Evolutionary conservation across 768 basidiomycete genomes (phyloP).

Genomic region (Lentinus tigrinus): DNA sequence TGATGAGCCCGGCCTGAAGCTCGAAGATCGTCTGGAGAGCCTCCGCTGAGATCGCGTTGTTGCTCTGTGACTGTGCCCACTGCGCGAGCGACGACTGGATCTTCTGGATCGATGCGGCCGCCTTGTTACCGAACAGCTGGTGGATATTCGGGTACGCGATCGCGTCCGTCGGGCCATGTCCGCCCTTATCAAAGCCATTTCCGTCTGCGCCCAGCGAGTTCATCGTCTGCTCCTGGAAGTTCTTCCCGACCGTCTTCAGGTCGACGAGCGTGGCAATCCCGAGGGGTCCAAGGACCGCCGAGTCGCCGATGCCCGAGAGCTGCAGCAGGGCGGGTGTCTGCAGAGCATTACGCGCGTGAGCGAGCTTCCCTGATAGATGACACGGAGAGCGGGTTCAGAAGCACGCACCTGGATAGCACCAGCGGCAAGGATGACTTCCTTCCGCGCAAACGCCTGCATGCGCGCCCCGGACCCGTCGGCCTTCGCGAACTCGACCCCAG

Average conservation of each 20-base stretch:
- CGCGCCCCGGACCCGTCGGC: conserved; percentile 30
- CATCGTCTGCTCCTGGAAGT: conserved; percentile 51
- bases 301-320: conserved; percentile 58
- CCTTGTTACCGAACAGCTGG: conserved; percentile 41
- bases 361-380: not conserved
- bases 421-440: conserved; percentile 54
- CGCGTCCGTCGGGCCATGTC: conserved; percentile 32
- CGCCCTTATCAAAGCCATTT: conserved; percentile 8
- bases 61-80: conserved; percentile 47
- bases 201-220: conserved; percentile 9
- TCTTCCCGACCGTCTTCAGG: conserved; percentile 51
- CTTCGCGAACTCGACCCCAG: conserved; percentile 47
- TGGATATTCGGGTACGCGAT: conserved; percentile 54
- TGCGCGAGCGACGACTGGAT: conserved; percentile 37
- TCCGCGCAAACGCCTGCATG: conserved; percentile 41
- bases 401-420: conserved; percentile 39
- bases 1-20: conserved; percentile 48
- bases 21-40: conserved; percentile 42
- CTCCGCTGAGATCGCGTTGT: conserved; percentile 36
- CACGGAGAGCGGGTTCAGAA: not conserved
- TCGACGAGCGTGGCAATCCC: conserved; percentile 48
- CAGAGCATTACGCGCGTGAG: not conserved
- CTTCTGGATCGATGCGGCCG: conserved; percentile 24
- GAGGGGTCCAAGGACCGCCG: conserved; percentile 41
- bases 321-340: conserved; percentile 44